Base-by-base conservation (phyloP, 306 rosid genomes). In the Elaeagnus macrophylla region DNA sequence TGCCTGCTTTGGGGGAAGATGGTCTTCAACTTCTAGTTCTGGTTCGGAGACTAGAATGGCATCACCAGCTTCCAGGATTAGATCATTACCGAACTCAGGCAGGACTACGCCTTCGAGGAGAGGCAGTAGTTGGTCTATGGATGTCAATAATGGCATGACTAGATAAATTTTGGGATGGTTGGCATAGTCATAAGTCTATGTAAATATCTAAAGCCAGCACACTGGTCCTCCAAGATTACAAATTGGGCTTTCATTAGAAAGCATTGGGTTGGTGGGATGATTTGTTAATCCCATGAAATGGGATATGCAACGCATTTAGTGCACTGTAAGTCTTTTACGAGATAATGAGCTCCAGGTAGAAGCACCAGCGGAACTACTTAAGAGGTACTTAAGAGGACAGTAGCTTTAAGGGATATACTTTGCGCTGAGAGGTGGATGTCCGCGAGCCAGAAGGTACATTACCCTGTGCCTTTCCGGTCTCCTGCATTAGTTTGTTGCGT, bases 91-190 rank as follows among this genome's bases (percentile, higher is more conserved):
- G 6, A 44, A 48, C 17, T 5, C 35, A 57, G 68, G 67, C 1
- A 59, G 69, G 9, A 53, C 60, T 2, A 60, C 67, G 1, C 60
- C 70, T 7, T 42, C 66, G 5, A 59, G 74, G 10, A 50, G 76
- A 0, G 74, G 82, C 5, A 75, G 93, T 66, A 80, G 79, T 59
- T 83, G 93, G 93, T 77, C 84, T 20, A 73, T 73, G 93, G 84
- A 77, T 15, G 82, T 73, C 7, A 72, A 78, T 66, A 75, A 75
- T 52, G 79, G 93, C 39, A 57, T 56, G 56, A 67, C 78, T 2
- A 52, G 59, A 18, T 82, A 49, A 54, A 36, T 44, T n/a, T 13
- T 13, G 48, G 49, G 49, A 47, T 11, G 12, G 8, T 20, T 37
- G 39, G 47, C 15, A 20, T 53, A 25, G 18, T 12, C 37, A 20